A percentile compares a stretch with the other conserved stretches of the same genome.
Conservation (phyloP, 108 stramenopile species). For the Nannochloropsis oceanica region DNA sequence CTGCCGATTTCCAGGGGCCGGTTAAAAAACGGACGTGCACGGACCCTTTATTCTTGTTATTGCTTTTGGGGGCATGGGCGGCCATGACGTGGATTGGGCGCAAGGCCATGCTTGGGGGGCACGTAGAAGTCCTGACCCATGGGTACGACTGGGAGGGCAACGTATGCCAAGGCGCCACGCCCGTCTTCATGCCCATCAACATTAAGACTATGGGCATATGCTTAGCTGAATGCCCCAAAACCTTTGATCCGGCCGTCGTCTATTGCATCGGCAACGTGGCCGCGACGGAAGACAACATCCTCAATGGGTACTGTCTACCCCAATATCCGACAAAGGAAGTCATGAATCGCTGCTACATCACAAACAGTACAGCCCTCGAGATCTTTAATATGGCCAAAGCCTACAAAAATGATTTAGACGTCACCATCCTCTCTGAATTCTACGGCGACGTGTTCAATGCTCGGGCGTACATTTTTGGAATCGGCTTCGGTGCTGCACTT, state of each 20-base stretch:
- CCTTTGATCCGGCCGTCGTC: not conserved
- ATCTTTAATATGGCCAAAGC: not conserved
- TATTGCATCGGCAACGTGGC: not conserved
- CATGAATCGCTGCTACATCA: not conserved
- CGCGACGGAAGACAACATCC: not conserved
- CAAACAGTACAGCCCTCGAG: not conserved
- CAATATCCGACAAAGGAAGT: not conserved
- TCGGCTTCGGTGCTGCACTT: not conserved
- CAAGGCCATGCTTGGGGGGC: not conserved
- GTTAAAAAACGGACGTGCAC: conserved; percentile 32
- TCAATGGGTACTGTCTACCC: not conserved
- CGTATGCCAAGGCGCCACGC: not conserved
- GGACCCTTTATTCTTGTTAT: conserved; percentile 27
- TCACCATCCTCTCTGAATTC: not conserved
- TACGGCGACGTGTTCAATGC: not conserved
- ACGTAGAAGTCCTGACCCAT: not conserved
- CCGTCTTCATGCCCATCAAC: not conserved
- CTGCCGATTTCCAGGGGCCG: conserved; percentile 20
- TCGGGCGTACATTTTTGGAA: not conserved
- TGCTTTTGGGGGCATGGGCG: conserved; percentile 29
- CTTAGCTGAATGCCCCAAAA: not conserved
- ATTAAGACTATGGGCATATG: not conserved
- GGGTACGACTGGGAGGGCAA: not conserved
- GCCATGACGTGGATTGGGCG: conserved; percentile 31
- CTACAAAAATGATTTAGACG: not conserved